These are phyloP conservation scores for Ochetophila trinervis DNA, from an alignment of 306 rosid species.

Conservation along the genomic window DNA sequence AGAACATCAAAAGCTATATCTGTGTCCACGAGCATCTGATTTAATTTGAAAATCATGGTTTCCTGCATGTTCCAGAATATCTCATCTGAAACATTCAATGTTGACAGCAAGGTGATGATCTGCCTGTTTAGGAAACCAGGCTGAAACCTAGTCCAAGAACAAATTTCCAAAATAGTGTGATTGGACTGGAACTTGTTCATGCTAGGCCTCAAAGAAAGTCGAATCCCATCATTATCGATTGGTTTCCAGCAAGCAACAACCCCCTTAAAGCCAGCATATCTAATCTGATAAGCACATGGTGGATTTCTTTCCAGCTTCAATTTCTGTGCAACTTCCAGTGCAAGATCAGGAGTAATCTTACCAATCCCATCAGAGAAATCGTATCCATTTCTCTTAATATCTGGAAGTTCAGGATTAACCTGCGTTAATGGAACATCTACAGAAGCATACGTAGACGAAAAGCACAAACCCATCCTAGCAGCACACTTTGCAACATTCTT, in stretches of 20 bases:
- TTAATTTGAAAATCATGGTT: conserved; percentile 57
- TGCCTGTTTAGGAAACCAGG: conserved; percentile 87
- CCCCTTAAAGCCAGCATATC: conserved; percentile 88
- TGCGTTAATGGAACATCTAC: conserved; percentile 53
- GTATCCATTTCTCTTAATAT: conserved; percentile 53
- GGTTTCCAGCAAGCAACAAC: conserved; percentile 84
- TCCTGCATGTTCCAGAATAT: conserved; percentile 80
- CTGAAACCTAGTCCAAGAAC: conserved; percentile 88
- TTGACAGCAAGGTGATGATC: conserved; percentile 69
- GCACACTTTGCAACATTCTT: conserved; percentile 74
- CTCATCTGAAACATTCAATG: conserved; percentile 58
- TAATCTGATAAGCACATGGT: conserved; percentile 83
- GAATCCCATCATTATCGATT: conserved; percentile 48
- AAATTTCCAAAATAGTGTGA: conserved; percentile 67
- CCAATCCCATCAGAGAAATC: conserved; percentile 87
- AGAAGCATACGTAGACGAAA: conserved; percentile 88
- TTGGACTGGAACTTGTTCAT: conserved; percentile 63
- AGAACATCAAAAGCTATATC: conserved; percentile 76
- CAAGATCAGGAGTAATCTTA: conserved; percentile 76
- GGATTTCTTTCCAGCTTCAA: conserved; percentile 50
- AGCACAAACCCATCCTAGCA: conserved; percentile 88
- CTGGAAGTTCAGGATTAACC: conserved; percentile 44
- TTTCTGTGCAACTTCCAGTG: conserved; percentile 66
- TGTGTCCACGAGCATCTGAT: conserved; percentile 51
- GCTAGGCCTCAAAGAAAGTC: conserved; percentile 65